Evolutionary conservation across 345 rosid species (phyloP).

Genomic region (Camelina laxa): DNA sequence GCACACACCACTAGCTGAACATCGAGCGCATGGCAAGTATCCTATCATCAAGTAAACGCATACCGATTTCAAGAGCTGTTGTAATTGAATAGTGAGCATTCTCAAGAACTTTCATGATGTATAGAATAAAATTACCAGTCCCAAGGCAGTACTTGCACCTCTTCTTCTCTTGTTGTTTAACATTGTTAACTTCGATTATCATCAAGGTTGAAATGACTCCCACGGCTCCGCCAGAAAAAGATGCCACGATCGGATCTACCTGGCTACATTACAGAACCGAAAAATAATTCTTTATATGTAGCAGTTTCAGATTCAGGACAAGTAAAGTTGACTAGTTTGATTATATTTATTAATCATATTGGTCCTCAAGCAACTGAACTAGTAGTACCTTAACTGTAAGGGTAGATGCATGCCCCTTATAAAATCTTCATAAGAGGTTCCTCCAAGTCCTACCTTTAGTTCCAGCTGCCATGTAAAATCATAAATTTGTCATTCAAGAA

Average conservation of each 20-base stretch:
- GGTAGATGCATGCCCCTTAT: constrained; percentile 83
- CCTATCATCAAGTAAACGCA: constrained; percentile 52
- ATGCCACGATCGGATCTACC: constrained; percentile 97
- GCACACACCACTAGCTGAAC: constrained; percentile 82
- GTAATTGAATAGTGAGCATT: constrained; percentile 5
- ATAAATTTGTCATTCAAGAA: neutral
- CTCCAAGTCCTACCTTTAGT: constrained; percentile 84
- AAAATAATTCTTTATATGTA: neutral
- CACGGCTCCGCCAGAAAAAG: constrained; percentile 95
- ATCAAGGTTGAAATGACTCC: constrained; percentile 97
- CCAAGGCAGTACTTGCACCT: constrained; percentile 95
- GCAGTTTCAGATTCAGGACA: constrained; percentile 25
- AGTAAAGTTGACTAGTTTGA: constrained; percentile 18
- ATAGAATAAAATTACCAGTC: constrained; percentile 57
- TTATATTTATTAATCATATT: neutral
- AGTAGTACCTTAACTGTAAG: constrained; percentile 76
- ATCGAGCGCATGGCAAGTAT: constrained; percentile 92
- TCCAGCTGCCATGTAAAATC: constrained; percentile 66
- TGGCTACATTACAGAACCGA: constrained; percentile 61
- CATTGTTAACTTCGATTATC: constrained; percentile 90
- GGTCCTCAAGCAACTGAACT: constrained; percentile 15
- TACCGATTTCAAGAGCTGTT: neutral
- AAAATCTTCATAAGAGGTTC: constrained; percentile 95
- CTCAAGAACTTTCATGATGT: constrained; percentile 3
- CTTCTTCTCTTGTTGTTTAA: constrained; percentile 91